Base-by-base conservation (phyloP, 75 land plant genomes). In the Selaginella tamariscina region DNA sequence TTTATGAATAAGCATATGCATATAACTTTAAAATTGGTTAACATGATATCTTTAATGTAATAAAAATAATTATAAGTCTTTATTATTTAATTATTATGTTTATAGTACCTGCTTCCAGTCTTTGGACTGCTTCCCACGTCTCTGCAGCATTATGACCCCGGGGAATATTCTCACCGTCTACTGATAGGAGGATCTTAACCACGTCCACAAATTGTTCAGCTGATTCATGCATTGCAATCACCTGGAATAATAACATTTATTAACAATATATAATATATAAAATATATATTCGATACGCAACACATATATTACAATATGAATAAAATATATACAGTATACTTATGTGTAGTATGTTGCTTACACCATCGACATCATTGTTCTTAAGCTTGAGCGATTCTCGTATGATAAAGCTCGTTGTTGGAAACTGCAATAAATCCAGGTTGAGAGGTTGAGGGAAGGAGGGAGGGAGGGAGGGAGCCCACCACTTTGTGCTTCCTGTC, bases 381-480 rank as follows among this genome's bases (percentile, higher is more conserved):
- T 82, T 91, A 27, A 83, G 76, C 75, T 87, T 87, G 39, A 91
- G 79, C 32, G 88, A 87, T 26, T 80, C 75, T 30, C 75, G 80
- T 24, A 87, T 79, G 59, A 91, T 81, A 56, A 66, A 56, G 55
- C 70, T 80, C 27, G 80, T 65, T 28, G 81, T 70, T 27, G 86
- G 84, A 65, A 84, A 59, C 96, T 90, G 86, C 55, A 73, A 57
- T 30, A n/a, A n/a, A n/a, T n/a, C 27, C 24, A 30, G 18, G 20
- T 49, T 49, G 20, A 49, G 18, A 20, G 54, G 54, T 11, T 49
- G 18, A 11, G 11, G 11, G 18, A 49, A 11, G 18, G 20, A 49
- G 54, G 11, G 54, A 11, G 20, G 20, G 18, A 65, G 11, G 55
- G 1, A 68, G 39, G 24, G 24, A 32, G 69, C 32, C 20, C 24